Base-by-base conservation (phyloP, 1,284 basidiomycete genomes). In the Marasmius tenuissimus region DNA sequence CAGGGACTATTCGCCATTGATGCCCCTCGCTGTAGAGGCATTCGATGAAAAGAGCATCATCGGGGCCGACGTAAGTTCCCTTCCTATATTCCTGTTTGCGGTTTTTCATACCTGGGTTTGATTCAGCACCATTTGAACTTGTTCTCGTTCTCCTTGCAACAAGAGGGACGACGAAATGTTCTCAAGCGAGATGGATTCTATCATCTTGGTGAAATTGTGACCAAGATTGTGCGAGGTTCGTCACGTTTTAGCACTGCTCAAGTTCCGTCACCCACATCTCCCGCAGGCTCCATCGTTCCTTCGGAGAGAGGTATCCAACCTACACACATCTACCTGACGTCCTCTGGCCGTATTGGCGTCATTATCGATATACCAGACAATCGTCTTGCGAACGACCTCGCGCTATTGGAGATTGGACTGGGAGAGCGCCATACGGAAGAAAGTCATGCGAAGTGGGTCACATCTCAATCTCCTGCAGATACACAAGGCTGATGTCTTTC, bases 261-360 rank as follows among this genome's bases (percentile, higher is more conserved):
- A 47, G n/a, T 49, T 48, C 56, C 40, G 3, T 27, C 58, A 3
- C 51, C 37, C 18, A 51, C 20, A 16, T 38, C 37, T 22, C 51
- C 53, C 62, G 1, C 57, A 86, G 86, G 84, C 8, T 75, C 79
- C 1, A 66, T 85, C 54, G 67, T 73, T 35, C 70, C 76, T 0
- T n/a, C 71, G 1, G 74, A 75, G 56, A 61, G 72, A 12, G 68
- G 73, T 1, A 73, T 91, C 48, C 69, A 76, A 45, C 82, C 92
- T 0, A 85, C 85, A 61, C 84, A 92, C 42, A 66, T 96, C 12
- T 94, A 91, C 73, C 89, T 92, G 70, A 93, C 94, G 0, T 81
- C 88, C 0, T 86, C 88, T 4, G 96, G 96, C 3, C 84, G 91
- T 34, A 88, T 97, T 49, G 92, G 93, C 10, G 80, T 92, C n/a